phyloP scores from a whole-genome alignment of 163 green algal genomes.

The Chlamydomonas reinhardtii region DNA sequence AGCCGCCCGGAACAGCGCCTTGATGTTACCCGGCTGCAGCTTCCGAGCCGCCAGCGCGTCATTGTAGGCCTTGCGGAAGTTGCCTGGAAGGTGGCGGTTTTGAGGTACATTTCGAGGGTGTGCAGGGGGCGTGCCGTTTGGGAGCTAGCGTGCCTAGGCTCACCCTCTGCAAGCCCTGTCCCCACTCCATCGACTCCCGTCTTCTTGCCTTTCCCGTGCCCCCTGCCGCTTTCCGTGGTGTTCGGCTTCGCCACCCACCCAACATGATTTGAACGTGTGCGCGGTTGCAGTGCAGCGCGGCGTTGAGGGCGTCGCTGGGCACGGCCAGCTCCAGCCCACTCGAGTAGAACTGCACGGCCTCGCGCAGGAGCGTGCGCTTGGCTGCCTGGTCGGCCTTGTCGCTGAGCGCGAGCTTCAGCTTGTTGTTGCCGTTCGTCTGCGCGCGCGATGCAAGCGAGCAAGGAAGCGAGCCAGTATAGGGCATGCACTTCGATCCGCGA shows the following conservation, averaged over 20 bases:
- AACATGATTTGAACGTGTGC: constrained; percentile 85
- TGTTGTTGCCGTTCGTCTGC: constrained; percentile 88
- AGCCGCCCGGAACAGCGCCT: constrained; percentile 72
- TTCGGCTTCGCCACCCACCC: constrained; percentile 58
- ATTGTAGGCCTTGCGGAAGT: constrained; percentile 83
- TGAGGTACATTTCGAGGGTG: too few relatives aligned
- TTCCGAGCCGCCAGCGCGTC: constrained; percentile 73
- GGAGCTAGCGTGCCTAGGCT: too few relatives aligned
- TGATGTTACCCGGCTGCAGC: constrained; percentile 77
- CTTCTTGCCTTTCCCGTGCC: too few relatives aligned
- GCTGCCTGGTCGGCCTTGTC: constrained; percentile 29
- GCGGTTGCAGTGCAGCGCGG: constrained; percentile 78
- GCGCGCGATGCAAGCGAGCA: not conserved
- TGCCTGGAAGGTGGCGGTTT: constrained; percentile 61
- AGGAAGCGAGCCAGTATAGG: not conserved
- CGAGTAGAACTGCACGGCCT: constrained; percentile 84
- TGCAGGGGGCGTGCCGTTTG: too few relatives aligned
- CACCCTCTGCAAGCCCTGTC: too few relatives aligned
- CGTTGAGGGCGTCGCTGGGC: not conserved
- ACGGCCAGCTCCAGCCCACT: constrained; percentile 8
- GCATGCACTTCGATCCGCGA: not conserved
- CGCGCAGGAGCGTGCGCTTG: constrained; percentile 73
- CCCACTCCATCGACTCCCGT: too few relatives aligned
- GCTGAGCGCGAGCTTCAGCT: constrained; percentile 78
- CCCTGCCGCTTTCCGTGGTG: too few relatives aligned